Evolutionary conservation across 305 asterid species (phyloP), one percentile per base, ranked within the genome.

Genomic region (Fraxinus angustifolia): DNA sequence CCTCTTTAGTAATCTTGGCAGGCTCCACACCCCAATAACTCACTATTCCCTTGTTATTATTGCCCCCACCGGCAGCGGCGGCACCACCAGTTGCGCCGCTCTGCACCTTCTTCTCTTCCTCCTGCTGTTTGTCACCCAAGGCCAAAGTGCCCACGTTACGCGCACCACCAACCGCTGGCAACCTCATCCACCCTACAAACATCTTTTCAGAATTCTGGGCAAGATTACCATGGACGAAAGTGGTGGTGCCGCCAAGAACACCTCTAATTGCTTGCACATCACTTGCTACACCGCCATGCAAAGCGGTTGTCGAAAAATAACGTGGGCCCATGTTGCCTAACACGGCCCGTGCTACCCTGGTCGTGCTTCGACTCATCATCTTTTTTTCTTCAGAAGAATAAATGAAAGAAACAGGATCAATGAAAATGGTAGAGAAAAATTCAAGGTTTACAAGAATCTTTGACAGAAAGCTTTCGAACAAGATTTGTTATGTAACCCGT

Each of bases 21-120:
- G 93, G 83, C 70, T 83, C 86, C 73, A 93, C 86, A 0, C 98
- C 97, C 98, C 98, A 93, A 50, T 93, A 92, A 76, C 98, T 92
- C 78, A 79, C 88, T 2, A 90, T 76, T 36, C 28, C 89, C 80
- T 90, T 87, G 14, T 33, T 58, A 53, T 36, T 82, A 3, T 73
- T 56, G 8, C 77, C 84, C 2, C 86, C 88, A 3, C 86, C 89
- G 0, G 10, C 88, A 0, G 14, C 53, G 21, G 81, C 79, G 40
- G 88, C 73, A 79, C 78, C 76, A 5, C 82, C 86, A 68, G 16
- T 21, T 2, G 78, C 65, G 12, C 84, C 82, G 21, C 34, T 82
- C 11, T 81, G 42, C 42, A 58, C 87, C 79, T 78, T 80, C 74
- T 86, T 82, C 77, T 78, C 75, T n/a, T 88, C 89, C 82, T 78